Evolutionary conservation across 1,284 basidiomycete genomes (phyloP), one percentile per base, ranked within the genome.

Genomic region (Ganoderma sinense): DNA sequence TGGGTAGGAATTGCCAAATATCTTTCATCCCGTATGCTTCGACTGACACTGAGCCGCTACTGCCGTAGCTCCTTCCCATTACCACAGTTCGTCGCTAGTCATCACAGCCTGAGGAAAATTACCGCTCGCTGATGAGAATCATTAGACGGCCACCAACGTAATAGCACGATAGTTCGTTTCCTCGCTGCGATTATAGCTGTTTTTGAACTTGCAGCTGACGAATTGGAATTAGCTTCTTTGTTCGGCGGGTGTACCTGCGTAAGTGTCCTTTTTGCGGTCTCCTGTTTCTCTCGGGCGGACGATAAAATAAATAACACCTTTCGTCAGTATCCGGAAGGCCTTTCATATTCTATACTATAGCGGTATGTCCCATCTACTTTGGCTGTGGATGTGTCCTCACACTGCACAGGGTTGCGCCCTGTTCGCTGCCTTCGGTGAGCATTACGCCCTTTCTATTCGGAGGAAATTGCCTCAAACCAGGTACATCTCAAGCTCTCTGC

Each of bases 201-300:
- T 20, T 8, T 20, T 33, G 10, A 13, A 16, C 18, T n/a, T 23
- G 29, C 5, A 29, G 31, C 56, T 58, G 16, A 58, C 56, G 31
- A 16, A 14, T 36, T 33, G 16, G 1, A 26, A 29, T 4, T 8
- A 68, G 67, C 13, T 68, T 68, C 33, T 68, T 68, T 20, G 67
- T 62, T 16, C 67, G 67, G 4, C 29, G 67, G 29, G 67, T 68
- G 5, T 63, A 58, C 36, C 13, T 68, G 5, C 26, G 67, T 68
- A 59, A 40, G 20, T 36, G 31, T 18, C 36, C 4, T 59, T 39
- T 18, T 14, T 58, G 31, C 31, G 13, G 4, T 6, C 8, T 7
- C 6, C 43, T 59, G n/a, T 33, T n/a, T n/a, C 33, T n/a, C 13
- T 8, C 4, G 31, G n/a, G n/a, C 13, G 33, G 29, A 59, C 20